A percentile compares a stretch with the other conserved stretches of the same genome.
phyloP scores from a whole-genome alignment of 139 green algal species.

The Pseudopediastrum boryanum region DNA sequence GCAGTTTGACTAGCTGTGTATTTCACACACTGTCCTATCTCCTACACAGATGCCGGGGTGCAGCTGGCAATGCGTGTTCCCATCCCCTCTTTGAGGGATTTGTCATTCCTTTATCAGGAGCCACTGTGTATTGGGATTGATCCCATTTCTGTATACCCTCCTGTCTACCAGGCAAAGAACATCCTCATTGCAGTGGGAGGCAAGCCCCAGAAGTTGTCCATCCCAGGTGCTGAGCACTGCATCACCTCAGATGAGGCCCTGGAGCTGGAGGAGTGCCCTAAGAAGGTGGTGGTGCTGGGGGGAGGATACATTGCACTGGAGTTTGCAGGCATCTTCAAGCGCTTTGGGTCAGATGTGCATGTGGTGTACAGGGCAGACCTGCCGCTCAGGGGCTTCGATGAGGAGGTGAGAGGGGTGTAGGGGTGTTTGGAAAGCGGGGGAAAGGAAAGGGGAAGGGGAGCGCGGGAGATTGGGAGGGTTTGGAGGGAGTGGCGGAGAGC shows the following conservation, averaged over 20 bases:
- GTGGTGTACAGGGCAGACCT: slow-evolving; percentile 76
- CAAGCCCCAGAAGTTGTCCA: slow-evolving; percentile 69
- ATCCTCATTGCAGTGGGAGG: slow-evolving; percentile 95
- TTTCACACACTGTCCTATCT: too few species aligned
- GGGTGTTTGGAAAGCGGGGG: too few species aligned
- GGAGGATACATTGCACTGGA: slow-evolving; percentile 98
- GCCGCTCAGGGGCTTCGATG: slow-evolving; percentile 77
- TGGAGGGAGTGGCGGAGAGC: not conserved
- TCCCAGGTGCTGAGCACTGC: slow-evolving; percentile 88
- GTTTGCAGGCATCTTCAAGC: slow-evolving; percentile 94
- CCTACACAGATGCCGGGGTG: too few species aligned
- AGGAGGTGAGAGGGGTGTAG: slow-evolving; percentile 47
- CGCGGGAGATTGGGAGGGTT: not conserved
- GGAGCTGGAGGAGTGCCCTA: slow-evolving; percentile 73
- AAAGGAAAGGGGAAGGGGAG: too few species aligned
- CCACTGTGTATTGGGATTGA: too few species aligned
- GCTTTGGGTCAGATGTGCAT: slow-evolving; percentile 87
- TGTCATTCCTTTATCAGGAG: too few species aligned
- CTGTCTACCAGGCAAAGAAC: slow-evolving; percentile 78
- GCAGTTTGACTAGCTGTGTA: too few species aligned
- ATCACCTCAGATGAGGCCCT: slow-evolving; percentile 96
- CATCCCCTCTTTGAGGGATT: too few species aligned
- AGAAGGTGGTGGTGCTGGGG: slow-evolving; percentile 78
- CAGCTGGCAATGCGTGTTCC: too few species aligned
- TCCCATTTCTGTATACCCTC: too few species aligned